Conservation (phyloP, 768 basidiomycete genomes). For the Cystobasidium onofrii region DNA sequence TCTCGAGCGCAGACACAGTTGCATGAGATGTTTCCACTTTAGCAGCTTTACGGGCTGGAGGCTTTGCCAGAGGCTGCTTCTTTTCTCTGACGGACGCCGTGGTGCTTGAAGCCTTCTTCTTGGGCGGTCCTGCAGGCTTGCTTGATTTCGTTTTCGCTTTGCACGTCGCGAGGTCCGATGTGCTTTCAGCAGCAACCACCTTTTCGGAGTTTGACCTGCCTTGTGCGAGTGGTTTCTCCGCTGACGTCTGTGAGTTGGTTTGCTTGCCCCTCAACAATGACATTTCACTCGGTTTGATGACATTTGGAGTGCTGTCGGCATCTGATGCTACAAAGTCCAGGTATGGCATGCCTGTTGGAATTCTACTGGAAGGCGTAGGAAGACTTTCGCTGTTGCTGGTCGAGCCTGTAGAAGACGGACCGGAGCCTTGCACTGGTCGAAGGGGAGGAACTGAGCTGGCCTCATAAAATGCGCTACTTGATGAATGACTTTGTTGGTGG, state of each 20-base stretch:
- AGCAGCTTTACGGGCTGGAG: neutral
- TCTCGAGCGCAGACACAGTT: neutral
- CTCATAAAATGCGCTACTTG: neutral
- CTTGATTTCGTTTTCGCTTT: neutral
- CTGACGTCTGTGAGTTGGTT: neutral
- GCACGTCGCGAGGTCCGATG: too few relatives aligned
- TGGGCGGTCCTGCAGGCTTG: neutral
- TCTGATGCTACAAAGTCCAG: neutral
- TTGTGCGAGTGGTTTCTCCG: neutral
- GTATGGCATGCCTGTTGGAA: neutral
- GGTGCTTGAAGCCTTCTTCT: neutral
- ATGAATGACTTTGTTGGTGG: neutral
- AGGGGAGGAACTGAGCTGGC: too few relatives aligned
- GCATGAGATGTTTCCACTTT: neutral
- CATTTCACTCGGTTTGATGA: neutral
- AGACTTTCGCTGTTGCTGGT: slow-evolving; percentile 4
- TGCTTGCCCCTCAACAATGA: neutral
- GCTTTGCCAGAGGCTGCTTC: neutral
- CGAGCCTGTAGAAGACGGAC: neutral
- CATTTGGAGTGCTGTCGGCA: neutral
- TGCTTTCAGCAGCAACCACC: too few relatives aligned
- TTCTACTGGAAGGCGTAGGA: neutral
- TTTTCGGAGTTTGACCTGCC: neutral
- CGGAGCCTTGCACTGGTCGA: neutral
- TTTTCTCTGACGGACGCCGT: neutral